Evolutionary conservation across 495 filamentous ascomycete species (phyloP).

Genomic region (Cercophora newfieldiana): DNA sequence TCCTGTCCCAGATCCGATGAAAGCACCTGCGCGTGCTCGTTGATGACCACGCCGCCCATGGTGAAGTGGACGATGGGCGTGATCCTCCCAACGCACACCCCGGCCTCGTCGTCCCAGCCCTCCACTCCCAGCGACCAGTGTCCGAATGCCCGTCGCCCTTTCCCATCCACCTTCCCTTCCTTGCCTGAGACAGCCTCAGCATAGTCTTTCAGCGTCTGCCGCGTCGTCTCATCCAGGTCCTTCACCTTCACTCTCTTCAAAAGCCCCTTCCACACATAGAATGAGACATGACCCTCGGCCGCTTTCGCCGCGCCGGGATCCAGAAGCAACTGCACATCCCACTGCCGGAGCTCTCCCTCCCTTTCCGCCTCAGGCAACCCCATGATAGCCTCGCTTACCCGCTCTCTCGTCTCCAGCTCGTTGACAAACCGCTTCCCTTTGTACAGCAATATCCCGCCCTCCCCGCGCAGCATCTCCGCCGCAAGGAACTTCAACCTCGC

Average conservation of each 20-base stretch:
- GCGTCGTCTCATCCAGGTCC: constrained; percentile 45
- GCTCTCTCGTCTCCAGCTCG: constrained; percentile 56
- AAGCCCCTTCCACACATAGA: constrained; percentile 60
- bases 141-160: constrained; percentile 51
- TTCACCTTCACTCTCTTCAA: constrained; percentile 51
- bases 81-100: constrained; percentile 55
- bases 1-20: constrained; percentile 29
- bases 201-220: constrained; percentile 49
- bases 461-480: constrained; percentile 58
- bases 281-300: constrained; percentile 54
- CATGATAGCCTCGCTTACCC: constrained; percentile 52
- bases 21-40: constrained; percentile 45
- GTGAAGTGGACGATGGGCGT: constrained; percentile 64
- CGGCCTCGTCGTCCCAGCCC: constrained; percentile 40
- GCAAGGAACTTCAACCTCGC: constrained; percentile 58
- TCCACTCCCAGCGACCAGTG: constrained; percentile 53
- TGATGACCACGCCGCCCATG: constrained; percentile 56
- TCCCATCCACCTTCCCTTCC: constrained; percentile 33
- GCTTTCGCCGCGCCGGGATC: constrained; percentile 57
- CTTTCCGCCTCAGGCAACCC: constrained; percentile 22
- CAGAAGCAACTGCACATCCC: constrained; percentile 56
- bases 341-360: constrained; percentile 41
- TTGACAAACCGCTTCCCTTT: constrained; percentile 55
- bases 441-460: constrained; percentile 56
- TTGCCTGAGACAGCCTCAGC: constrained; percentile 38